phyloP scores from a whole-genome alignment of 139 green algal species.

The Mesotaenium endlicherianum region DNA sequence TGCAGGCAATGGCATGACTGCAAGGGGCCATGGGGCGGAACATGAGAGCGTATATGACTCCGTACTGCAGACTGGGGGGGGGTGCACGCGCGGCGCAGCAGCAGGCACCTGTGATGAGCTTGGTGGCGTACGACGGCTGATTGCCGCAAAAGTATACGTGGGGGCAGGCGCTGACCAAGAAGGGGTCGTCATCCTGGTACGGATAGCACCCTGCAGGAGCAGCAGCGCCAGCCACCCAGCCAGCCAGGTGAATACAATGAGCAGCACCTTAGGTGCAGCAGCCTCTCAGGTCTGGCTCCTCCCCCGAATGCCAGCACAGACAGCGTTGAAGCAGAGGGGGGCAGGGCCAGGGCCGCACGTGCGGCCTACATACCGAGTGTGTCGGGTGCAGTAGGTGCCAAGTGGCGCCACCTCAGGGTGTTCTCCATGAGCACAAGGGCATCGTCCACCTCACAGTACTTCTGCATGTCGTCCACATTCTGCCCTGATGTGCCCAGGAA shows the following conservation, averaged over 20 bases:
- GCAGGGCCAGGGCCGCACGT: too few species aligned
- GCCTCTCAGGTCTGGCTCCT: too few species aligned
- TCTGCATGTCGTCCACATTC: conserved; percentile 83
- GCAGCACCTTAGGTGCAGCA: too few species aligned
- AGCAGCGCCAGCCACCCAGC: too few species aligned
- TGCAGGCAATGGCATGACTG: too few species aligned
- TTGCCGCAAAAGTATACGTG: conserved; percentile 93
- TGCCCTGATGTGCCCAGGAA: conserved; percentile 89
- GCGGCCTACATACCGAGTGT: conserved; percentile 67
- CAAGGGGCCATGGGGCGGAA: neutral
- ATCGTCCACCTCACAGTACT: conserved; percentile 61
- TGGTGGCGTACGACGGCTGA: conserved; percentile 76
- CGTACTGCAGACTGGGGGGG: neutral
- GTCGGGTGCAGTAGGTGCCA: conserved; percentile 92
- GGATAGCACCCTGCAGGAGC: conserved; percentile 76
- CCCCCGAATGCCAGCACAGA: too few species aligned
- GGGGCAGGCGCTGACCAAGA: conserved; percentile 80
- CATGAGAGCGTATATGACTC: neutral
- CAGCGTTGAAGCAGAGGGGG: too few species aligned
- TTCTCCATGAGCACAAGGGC: conserved; percentile 67
- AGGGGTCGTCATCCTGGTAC: conserved; percentile 85
- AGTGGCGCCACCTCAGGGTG: conserved; percentile 81
- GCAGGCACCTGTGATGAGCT: conserved; percentile 44
- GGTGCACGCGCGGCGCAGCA: conserved; percentile 40
- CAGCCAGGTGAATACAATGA: too few species aligned